Evolutionary conservation across 1,284 basidiomycete species (phyloP).

Genomic region (Rhodotorula sp.): DNA sequence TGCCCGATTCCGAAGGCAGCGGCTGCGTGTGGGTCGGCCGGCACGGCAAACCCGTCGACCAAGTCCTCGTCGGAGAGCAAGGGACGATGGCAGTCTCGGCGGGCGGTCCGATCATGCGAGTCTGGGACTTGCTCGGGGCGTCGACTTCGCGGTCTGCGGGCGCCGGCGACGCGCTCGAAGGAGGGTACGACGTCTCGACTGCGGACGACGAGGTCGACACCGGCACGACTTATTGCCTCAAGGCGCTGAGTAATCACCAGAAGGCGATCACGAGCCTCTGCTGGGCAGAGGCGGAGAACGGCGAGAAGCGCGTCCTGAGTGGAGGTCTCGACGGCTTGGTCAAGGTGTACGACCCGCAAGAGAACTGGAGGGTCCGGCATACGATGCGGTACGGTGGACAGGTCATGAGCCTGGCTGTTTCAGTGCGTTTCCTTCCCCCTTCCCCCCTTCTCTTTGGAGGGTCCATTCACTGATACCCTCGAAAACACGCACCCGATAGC

Average conservation of each 20-base stretch:
- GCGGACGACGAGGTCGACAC: slow-evolving; percentile 33
- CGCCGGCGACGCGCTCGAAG: neutral
- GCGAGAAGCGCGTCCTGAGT: slow-evolving; percentile 74
- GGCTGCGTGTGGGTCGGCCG: slow-evolving; percentile 40
- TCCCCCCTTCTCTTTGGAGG: neutral
- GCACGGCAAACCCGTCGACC: slow-evolving; percentile 72
- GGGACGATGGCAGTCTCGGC: slow-evolving; percentile 82
- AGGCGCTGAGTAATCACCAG: slow-evolving; percentile 93
- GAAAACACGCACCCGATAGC: slow-evolving; percentile 54
- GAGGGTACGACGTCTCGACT: neutral
- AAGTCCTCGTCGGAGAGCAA: slow-evolving; percentile 88
- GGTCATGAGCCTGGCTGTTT: slow-evolving; percentile 83
- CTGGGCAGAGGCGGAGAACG: slow-evolving; percentile 49
- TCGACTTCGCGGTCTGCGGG: slow-evolving; percentile 46
- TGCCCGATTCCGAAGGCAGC: slow-evolving; percentile 26
- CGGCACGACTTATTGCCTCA: slow-evolving; percentile 58
- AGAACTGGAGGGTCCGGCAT: slow-evolving; percentile 90
- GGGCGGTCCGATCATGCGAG: slow-evolving; percentile 86
- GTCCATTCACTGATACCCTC: neutral
- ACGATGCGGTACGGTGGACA: slow-evolving; percentile 98
- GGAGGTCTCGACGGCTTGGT: slow-evolving; percentile 95
- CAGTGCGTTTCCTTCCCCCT: slow-evolving; percentile 57
- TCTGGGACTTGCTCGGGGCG: slow-evolving; percentile 96
- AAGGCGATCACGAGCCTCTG: slow-evolving; percentile 87
- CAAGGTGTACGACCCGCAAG: slow-evolving; percentile 90